These are phyloP conservation scores for Xylaria acuta DNA, from an alignment of 495 filamentous ascomycete genomes.

Conservation along the genomic window DNA sequence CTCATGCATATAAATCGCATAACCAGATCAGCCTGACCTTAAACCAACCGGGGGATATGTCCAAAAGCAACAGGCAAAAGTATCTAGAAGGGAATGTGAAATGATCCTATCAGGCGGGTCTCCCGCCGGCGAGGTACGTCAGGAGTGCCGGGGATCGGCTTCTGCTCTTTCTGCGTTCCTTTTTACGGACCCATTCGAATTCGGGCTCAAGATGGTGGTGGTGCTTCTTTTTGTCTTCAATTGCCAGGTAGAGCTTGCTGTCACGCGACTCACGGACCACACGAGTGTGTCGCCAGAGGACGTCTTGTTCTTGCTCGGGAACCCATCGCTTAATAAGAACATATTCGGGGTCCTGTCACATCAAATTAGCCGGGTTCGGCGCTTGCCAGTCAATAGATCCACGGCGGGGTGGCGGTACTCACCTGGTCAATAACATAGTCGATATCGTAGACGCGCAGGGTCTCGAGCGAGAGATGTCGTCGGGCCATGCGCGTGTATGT, in stretches of 20 bases:
- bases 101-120: slow-evolving; percentile 39
- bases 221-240: slow-evolving; percentile 57
- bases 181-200: slow-evolving; percentile 68
- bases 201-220: slow-evolving; percentile 58
- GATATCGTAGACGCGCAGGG: slow-evolving; percentile 55
- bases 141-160: slow-evolving; percentile 51
- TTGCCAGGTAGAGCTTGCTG: slow-evolving; percentile 49
- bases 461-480: slow-evolving; percentile 62
- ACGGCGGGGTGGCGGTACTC: slow-evolving; percentile 28
- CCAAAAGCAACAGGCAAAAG: not conserved
- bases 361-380: slow-evolving; percentile 34
- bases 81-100: not conserved
- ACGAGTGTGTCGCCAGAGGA: slow-evolving; percentile 74
- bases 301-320: slow-evolving; percentile 71
- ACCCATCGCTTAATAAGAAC: slow-evolving; percentile 81
- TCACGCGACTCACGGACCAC: slow-evolving; percentile 60
- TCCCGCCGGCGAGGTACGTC: slow-evolving; percentile 55
- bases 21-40: not conserved
- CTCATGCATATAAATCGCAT: not conserved
- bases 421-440: slow-evolving; percentile 61
- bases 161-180: slow-evolving; percentile 55
- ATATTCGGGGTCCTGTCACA: slow-evolving; percentile 66
- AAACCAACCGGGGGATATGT: not conserved
- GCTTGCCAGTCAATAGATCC: not conserved
- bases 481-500: slow-evolving; percentile 65